phyloP scores from a whole-genome alignment of 148 eudicot genomes.

The Selenicereus undatus region DNA sequence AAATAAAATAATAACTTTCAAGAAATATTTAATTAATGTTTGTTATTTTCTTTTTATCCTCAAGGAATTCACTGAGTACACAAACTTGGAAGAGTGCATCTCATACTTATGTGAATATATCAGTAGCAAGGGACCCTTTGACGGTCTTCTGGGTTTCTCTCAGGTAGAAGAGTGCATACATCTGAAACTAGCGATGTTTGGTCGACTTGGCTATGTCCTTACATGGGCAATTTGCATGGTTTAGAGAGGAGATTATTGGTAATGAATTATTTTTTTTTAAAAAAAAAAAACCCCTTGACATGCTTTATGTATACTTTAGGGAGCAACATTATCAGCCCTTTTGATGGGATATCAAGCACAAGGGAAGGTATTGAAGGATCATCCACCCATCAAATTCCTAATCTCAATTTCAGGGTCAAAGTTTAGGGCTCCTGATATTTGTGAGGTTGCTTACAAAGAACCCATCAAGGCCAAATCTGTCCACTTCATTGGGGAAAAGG shows the following conservation, averaged over 20 bases:
- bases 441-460: conserved; percentile 66
- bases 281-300: too few species aligned
- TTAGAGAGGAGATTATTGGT: too few species aligned
- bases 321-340: conserved; percentile 63
- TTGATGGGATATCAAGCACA: conserved; percentile 66
- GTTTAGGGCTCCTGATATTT: conserved; percentile 53
- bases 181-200: too few species aligned
- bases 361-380: conserved; percentile 65
- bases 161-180: conserved; percentile 34
- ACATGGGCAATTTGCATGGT: too few species aligned
- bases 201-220: too few species aligned
- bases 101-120: conserved; percentile 66
- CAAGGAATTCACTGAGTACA: conserved; percentile 75
- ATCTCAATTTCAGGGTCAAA: conserved; percentile 76
- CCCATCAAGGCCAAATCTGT: conserved; percentile 60
- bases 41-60: neutral
- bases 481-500: conserved; percentile 82
- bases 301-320: conserved; percentile 24
- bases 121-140: conserved; percentile 66
- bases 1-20: neutral
- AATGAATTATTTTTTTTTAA: too few species aligned
- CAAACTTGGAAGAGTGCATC: conserved; percentile 75
- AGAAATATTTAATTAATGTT: neutral
- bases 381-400: conserved; percentile 57
- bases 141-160: conserved; percentile 85